phyloP scores from a whole-genome alignment of 257 asterid species.

The Nicotiana noctiflora region DNA sequence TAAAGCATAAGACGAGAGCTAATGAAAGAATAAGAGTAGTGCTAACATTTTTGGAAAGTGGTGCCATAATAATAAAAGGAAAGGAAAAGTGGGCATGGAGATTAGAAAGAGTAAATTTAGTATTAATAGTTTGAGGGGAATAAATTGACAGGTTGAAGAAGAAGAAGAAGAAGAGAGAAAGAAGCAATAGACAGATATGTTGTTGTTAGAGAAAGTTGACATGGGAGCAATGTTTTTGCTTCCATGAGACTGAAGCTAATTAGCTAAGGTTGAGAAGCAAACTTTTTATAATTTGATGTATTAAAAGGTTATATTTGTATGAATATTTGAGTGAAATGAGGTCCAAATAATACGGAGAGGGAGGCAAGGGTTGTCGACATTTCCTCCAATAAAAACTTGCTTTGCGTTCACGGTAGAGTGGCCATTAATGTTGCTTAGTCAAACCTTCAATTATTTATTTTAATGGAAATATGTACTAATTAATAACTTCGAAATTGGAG shows the following conservation, averaged over 20 bases:
- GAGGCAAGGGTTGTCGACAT: conserved; percentile 22
- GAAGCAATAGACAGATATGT: conserved; percentile 11
- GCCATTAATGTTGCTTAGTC: conserved; percentile 17
- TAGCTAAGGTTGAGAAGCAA: background rate
- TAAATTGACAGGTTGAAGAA: background rate
- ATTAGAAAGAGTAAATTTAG: background rate
- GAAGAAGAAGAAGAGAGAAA: background rate
- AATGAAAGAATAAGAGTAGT: conserved; percentile 9
- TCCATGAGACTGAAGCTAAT: conserved; percentile 10
- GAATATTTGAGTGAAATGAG: background rate
- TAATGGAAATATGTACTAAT: background rate
- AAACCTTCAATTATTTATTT: conserved; percentile 11
- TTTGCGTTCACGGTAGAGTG: conserved; percentile 25
- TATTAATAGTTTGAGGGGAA: background rate
- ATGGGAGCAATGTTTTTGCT: conserved; percentile 17
- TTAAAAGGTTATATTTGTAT: background rate
- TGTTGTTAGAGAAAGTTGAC: conserved; percentile 11
- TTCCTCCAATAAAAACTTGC: conserved; percentile 32
- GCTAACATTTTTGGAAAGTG: conserved; percentile 12
- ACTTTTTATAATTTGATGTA: background rate
- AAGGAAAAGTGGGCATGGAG: conserved; percentile 19
- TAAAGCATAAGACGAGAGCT: background rate
- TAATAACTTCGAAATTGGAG: background rate
- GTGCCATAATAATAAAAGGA: background rate
- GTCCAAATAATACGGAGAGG: conserved; percentile 28